Evolutionary conservation across 148 eudicot species (phyloP).

Genomic region (Amaranthus hypochondriacus): DNA sequence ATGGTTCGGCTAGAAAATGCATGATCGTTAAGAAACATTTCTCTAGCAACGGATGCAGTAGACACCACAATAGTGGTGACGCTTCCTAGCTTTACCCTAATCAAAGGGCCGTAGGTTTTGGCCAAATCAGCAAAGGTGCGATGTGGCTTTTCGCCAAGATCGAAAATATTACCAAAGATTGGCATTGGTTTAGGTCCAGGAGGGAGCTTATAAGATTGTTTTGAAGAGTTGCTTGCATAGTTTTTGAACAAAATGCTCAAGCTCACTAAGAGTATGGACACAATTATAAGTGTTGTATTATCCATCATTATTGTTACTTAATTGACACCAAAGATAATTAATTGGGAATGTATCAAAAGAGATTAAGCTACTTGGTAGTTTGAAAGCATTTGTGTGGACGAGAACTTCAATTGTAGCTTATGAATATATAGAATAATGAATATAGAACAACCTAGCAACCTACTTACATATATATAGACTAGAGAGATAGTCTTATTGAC

Average conservation of each 20-base stretch:
- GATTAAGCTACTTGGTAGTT: too few relatives aligned
- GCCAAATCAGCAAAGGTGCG: neutral
- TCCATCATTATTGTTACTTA: neutral
- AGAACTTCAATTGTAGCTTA: too few relatives aligned
- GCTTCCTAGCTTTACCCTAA: neutral
- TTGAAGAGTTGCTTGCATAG: neutral
- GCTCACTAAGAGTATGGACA: neutral
- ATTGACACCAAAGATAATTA: too few relatives aligned
- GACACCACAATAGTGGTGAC: neutral
- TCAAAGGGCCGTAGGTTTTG: neutral
- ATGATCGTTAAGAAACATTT: neutral
- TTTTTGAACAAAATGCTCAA: neutral
- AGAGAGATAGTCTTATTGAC: too few relatives aligned
- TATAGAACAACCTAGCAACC: too few relatives aligned
- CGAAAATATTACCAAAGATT: neutral
- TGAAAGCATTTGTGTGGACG: too few relatives aligned
- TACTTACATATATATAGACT: too few relatives aligned
- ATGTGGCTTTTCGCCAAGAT: neutral
- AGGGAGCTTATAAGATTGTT: too few relatives aligned
- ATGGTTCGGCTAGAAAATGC: neutral
- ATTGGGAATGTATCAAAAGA: too few relatives aligned
- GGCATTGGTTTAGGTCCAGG: neutral
- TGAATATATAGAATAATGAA: too few relatives aligned
- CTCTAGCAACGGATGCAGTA: neutral
- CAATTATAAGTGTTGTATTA: neutral